These are phyloP conservation scores for Yamadazyma triangularis DNA, from an alignment of 1,139 yeast species.

Conservation along the genomic window DNA sequence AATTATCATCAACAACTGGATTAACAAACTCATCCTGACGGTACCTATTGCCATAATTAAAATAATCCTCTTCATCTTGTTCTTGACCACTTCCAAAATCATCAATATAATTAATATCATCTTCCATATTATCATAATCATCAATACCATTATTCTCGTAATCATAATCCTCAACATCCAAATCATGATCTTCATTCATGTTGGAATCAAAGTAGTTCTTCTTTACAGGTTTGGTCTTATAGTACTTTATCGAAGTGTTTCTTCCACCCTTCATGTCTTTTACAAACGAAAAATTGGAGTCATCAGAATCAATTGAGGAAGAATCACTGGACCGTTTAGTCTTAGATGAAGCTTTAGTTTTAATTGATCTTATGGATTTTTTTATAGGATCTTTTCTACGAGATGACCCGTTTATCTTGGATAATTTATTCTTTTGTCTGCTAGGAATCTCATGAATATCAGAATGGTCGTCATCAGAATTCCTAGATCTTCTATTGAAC, in stretches of 20 bases:
- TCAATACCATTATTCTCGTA: slow-evolving; percentile 48
- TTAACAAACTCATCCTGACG: background rate
- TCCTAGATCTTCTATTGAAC: slow-evolving; percentile 16
- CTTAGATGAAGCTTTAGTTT: slow-evolving; percentile 4
- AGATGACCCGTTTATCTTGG: background rate
- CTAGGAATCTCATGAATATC: background rate
- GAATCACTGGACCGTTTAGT: slow-evolving; percentile 5
- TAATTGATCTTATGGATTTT: slow-evolving; percentile 2
- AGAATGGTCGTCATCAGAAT: background rate
- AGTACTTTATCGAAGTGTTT: slow-evolving; percentile 59
- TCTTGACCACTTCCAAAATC: slow-evolving; percentile 48
- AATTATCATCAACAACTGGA: slow-evolving; percentile 37
- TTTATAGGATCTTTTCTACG: slow-evolving; percentile 1
- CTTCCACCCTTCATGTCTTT: slow-evolving; percentile 52
- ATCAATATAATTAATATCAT: slow-evolving; percentile 49
- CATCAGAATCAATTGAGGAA: slow-evolving; percentile 10
- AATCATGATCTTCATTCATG: slow-evolving; percentile 23
- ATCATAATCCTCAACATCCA: slow-evolving; percentile 41
- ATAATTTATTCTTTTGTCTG: background rate
- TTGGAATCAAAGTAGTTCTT: slow-evolving; percentile 22
- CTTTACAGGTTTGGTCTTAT: slow-evolving; percentile 28
- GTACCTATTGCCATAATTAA: slow-evolving; percentile 41
- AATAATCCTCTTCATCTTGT: slow-evolving; percentile 48
- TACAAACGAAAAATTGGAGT: slow-evolving; percentile 49
- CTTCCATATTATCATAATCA: slow-evolving; percentile 34